Base-by-base conservation (phyloP, 495 filamentous ascomycete species). In the Terfezia boudieri region DNA sequence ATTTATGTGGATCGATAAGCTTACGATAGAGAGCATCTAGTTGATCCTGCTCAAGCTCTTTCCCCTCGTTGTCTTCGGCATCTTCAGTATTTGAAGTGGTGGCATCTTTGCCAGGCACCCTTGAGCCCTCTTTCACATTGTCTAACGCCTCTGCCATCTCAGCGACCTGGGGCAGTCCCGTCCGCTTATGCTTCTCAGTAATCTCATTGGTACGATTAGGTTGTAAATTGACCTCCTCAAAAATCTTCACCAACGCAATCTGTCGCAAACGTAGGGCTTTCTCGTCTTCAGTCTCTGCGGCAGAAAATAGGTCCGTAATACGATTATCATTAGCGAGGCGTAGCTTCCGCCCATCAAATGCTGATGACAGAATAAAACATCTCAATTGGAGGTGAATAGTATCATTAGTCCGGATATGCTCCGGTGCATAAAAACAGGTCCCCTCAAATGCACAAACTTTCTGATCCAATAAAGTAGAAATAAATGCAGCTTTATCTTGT, bases 1-100 rank as follows among this genome's bases (percentile, higher is more conserved):
- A 53, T 49, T 23, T 32, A 32, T 32, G 26, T 32, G 26, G 26
- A 32, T 32, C 20, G 7, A 4, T 0, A 32, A 37, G 64, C 62
- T 36, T 59, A 65, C 63, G 58, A 62, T 98, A 98, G 5, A 98
- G 72, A 0, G 82, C 78, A 63, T 96, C 89, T 14, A 98, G 79
- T 61, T 98, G 90, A 61, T 93, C 88, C 64, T 95, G 84, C 67
- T 95, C 86, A 0, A 98, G 76, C 67, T 95, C 87, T 58, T 86
- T 74, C 2, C 85, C 83, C 11, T 94, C 86, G 12, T 51, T 32
- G 22, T 65, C 61, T 62, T 87, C 83, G 6, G 70, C 69, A 14
- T 76, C 75, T 2, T 65, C 67, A 14, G 70, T n/a, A 46, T 46
- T 46, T 46, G 4, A 20, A 20, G 41, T 4, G 41, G 41, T 20